These are phyloP conservation scores for Globisporangium barbulae DNA, from an alignment of 352 stramenopile species.

Conservation along the genomic window DNA sequence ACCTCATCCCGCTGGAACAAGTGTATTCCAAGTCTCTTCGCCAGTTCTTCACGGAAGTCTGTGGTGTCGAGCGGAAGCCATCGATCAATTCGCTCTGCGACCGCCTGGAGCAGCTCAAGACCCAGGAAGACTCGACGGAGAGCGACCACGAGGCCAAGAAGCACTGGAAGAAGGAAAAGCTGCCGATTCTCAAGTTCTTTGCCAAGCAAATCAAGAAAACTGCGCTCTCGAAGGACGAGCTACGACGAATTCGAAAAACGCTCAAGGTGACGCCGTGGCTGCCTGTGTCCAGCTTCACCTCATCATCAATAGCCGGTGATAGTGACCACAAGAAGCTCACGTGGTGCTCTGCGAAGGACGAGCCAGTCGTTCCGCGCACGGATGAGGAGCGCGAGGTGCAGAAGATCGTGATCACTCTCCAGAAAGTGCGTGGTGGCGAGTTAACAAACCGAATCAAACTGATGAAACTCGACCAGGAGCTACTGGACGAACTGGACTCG, in stretches of 20 bases:
- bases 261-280: slow-evolving; percentile 40
- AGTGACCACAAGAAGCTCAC: slow-evolving; percentile 14
- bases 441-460: slow-evolving; percentile 22
- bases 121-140: neutral
- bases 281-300: slow-evolving; percentile 14
- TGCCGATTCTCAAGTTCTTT: slow-evolving; percentile 41
- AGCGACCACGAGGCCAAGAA: slow-evolving; percentile 11
- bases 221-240: slow-evolving; percentile 35
- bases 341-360: slow-evolving; percentile 29
- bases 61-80: slow-evolving; percentile 58
- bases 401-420: slow-evolving; percentile 34
- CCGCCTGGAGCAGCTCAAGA: slow-evolving; percentile 20
- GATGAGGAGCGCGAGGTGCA: slow-evolving; percentile 36
- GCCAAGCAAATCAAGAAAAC: slow-evolving; percentile 43
- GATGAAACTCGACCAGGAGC: slow-evolving; percentile 23
- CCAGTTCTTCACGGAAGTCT: slow-evolving; percentile 64
- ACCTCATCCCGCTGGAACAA: slow-evolving; percentile 36
- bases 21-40: slow-evolving; percentile 52
- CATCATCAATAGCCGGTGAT: slow-evolving; percentile 1
- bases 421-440: slow-evolving; percentile 15
- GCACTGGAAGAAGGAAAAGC: slow-evolving; percentile 32
- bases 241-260: slow-evolving; percentile 39
- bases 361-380: slow-evolving; percentile 24
- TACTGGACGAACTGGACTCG: slow-evolving; percentile 24
- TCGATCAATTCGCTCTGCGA: slow-evolving; percentile 46